Conservation (phyloP, 2,329 filamentous ascomycete genomes). For the Xylariaceae sp. region DNA sequence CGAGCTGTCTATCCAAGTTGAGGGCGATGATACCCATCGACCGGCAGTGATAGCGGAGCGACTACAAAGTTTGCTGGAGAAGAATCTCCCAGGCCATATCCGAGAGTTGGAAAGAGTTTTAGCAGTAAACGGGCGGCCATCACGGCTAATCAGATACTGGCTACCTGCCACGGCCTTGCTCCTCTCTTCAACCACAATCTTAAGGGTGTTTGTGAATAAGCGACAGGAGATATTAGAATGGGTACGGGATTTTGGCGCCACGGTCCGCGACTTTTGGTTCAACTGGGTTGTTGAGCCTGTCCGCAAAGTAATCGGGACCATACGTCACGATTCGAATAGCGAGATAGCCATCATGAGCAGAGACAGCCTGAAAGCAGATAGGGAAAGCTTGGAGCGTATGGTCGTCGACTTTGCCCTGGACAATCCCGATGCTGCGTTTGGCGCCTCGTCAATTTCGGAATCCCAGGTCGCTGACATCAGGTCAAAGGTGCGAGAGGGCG, state of each 20-base stretch:
- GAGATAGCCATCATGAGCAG: conserved; percentile 97
- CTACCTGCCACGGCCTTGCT: conserved; percentile 67
- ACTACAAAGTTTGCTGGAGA: conserved; percentile 64
- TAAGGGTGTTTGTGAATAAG: conserved; percentile 71
- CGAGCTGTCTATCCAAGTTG: conserved; percentile 49
- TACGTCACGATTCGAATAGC: conserved; percentile 85
- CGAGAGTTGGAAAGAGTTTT: conserved; percentile 10
- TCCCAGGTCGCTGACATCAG: conserved; percentile 70
- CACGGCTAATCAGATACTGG: conserved; percentile 80
- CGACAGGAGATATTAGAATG: conserved; percentile 75
- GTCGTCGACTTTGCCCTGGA: conserved; percentile 93
- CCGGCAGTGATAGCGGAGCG: conserved; percentile 61
- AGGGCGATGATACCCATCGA: conserved; percentile 42
- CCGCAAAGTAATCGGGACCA: conserved; percentile 81
- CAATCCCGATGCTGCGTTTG: conserved; percentile 61
- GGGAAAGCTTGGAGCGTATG: conserved; percentile 92
- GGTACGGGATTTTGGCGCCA: conserved; percentile 74
- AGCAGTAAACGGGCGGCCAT: conserved; percentile 69
- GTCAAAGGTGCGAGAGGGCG: conserved; percentile 79
- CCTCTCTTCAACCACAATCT: conserved; percentile 80
- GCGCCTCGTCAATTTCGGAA: conserved; percentile 53
- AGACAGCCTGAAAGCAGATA: conserved; percentile 83
- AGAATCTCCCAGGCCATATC: conserved; percentile 67
- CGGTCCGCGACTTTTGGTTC: conserved; percentile 82
- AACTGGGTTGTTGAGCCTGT: conserved; percentile 93